These are phyloP conservation scores for Puccinia hordei DNA, from an alignment of 1,284 basidiomycete genomes.

Conservation along the genomic window DNA sequence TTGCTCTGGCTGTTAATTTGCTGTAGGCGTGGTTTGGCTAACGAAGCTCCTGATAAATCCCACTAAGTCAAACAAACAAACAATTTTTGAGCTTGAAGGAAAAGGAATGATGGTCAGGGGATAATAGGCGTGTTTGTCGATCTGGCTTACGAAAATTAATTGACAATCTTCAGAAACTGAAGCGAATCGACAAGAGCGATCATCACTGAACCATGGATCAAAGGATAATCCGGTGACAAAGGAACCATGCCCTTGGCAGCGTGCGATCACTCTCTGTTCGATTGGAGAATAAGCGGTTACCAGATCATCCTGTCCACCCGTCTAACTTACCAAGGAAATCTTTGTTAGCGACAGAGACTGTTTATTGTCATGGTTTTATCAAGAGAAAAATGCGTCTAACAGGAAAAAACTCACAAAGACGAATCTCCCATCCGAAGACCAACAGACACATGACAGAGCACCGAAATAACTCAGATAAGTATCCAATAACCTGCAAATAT, in stretches of 20 bases:
- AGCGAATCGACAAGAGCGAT: slow-evolving; percentile 69
- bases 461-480: slow-evolving; percentile 92
- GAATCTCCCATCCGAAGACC: slow-evolving; percentile 93
- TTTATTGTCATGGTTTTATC: neutral
- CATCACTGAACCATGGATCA: slow-evolving; percentile 80
- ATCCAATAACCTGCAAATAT: slow-evolving; percentile 71
- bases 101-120: neutral
- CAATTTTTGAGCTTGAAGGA: slow-evolving; percentile 10
- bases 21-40: slow-evolving; percentile 65
- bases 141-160: slow-evolving; percentile 70
- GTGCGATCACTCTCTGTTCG: slow-evolving; percentile 88
- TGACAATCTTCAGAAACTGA: slow-evolving; percentile 94
- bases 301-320: slow-evolving; percentile 89
- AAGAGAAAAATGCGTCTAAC: neutral
- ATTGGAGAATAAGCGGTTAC: slow-evolving; percentile 87
- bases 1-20: slow-evolving; percentile 61
- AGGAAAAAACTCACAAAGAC: slow-evolving; percentile 68
- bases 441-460: slow-evolving; percentile 79
- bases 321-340: slow-evolving; percentile 60
- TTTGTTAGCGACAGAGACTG: neutral
- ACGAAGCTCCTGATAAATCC: slow-evolving; percentile 74
- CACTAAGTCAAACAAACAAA: slow-evolving; percentile 64
- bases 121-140: neutral
- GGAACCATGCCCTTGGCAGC: slow-evolving; percentile 93
- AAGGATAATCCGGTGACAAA: slow-evolving; percentile 88